Evolutionary conservation across 176 grass and related monocot genomes (phyloP).

Genomic region (Ampelocalamus luodianensis): DNA sequence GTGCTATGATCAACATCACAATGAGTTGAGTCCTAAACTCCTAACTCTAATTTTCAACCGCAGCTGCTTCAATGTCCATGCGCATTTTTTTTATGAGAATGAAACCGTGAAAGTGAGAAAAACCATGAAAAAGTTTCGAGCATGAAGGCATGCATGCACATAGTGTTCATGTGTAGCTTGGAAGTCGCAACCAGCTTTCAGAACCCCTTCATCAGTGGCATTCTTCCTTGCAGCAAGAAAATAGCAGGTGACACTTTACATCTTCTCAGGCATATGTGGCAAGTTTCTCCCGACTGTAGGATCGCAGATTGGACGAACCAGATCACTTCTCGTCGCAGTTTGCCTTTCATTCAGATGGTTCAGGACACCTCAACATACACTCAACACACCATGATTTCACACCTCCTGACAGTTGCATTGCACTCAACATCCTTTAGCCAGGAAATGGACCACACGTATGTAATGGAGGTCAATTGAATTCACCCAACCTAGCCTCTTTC

Average conservation of each 20-base stretch:
- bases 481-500: conserved; percentile 45
- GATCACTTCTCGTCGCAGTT: neutral
- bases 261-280: neutral
- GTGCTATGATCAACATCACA: neutral
- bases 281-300: neutral
- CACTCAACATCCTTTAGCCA: conserved; percentile 25
- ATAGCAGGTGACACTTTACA: neutral
- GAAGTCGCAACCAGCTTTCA: neutral
- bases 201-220: neutral
- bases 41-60: neutral
- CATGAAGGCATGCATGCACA: neutral
- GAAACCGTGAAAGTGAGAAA: neutral
- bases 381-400: conserved; percentile 27
- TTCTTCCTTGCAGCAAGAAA: neutral
- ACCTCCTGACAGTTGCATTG: conserved; percentile 21
- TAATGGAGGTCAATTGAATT: conserved; percentile 43
- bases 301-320: neutral
- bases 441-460: conserved; percentile 27
- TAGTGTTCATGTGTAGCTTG: neutral
- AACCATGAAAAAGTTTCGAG: neutral
- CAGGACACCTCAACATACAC: conserved; percentile 15
- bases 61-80: neutral
- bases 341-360: conserved; percentile 37
- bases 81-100: neutral
- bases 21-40: neutral